Conservation (phyloP, 768 basidiomycete genomes). For the Naganishia onofrii region DNA sequence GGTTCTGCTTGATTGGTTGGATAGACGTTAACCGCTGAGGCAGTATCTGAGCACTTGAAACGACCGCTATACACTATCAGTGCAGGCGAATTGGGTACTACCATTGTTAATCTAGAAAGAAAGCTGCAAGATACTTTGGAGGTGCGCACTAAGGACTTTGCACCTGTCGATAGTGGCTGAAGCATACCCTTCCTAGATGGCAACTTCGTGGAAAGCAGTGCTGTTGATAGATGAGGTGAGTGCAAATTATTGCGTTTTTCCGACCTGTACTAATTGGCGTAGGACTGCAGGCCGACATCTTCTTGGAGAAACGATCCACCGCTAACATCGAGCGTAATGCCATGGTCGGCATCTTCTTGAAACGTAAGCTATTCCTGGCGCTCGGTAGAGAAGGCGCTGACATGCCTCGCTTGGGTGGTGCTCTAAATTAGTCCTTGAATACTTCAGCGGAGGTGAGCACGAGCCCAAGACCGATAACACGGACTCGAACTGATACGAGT, state of each 20-base stretch:
- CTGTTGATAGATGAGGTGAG: neutral
- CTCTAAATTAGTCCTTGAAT: conserved; percentile 6
- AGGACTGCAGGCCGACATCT: neutral
- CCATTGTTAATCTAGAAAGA: neutral
- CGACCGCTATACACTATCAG: conserved; percentile 1
- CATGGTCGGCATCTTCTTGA: neutral
- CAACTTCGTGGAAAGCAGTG: neutral
- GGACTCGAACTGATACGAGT: too few relatives aligned
- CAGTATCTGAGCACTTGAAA: neutral
- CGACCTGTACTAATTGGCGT: neutral
- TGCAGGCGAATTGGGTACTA: neutral
- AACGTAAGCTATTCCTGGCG: too few relatives aligned
- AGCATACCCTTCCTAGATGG: neutral
- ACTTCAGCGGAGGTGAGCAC: neutral
- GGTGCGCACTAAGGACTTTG: too few relatives aligned
- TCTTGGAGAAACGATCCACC: neutral
- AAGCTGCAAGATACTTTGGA: conserved; percentile 2
- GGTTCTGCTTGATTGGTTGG: neutral
- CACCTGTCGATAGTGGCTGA: neutral
- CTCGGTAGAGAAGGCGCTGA: too few relatives aligned
- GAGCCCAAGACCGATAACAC: neutral
- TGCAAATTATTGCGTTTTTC: neutral
- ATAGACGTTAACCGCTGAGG: neutral
- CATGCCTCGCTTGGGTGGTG: too few relatives aligned
- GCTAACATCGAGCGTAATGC: neutral